These are phyloP conservation scores for Conoideocrella luteorostrata DNA, from an alignment of 2,329 filamentous ascomycete species.

Conservation along the genomic window DNA sequence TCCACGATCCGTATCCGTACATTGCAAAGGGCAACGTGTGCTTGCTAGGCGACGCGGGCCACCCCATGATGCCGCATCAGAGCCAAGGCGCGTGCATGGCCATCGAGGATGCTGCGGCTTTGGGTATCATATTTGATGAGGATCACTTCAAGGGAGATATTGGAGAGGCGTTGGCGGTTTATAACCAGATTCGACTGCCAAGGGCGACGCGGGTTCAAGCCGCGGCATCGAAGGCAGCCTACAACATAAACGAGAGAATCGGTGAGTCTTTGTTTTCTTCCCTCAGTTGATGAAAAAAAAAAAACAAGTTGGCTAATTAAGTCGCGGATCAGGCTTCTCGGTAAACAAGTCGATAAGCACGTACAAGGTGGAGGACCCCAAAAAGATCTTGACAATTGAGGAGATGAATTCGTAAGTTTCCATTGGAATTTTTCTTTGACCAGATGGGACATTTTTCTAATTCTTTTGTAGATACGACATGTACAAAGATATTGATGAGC, in stretches of 20 bases:
- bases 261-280: conserved; percentile 27
- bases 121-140: conserved; percentile 54
- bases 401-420: conserved; percentile 58
- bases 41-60: conserved; percentile 59
- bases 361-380: conserved; percentile 58
- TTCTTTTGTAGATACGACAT: conserved; percentile 53
- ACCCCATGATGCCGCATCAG: conserved; percentile 63
- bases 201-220: conserved; percentile 50
- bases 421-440: too few relatives aligned
- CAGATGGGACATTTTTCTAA: too few relatives aligned
- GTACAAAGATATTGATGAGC: conserved; percentile 48
- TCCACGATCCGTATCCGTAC: conserved; percentile 56
- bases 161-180: conserved; percentile 39
- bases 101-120: conserved; percentile 57
- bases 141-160: conserved; percentile 41
- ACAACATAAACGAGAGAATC: conserved; percentile 59
- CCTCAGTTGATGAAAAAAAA: too few relatives aligned
- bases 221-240: conserved; percentile 49
- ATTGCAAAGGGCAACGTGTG: conserved; percentile 45
- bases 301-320: too few relatives aligned
- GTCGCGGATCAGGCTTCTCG: conserved; percentile 51
- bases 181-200: conserved; percentile 47
- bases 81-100: conserved; percentile 62
- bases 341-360: conserved; percentile 48
- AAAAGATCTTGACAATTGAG: conserved; percentile 58